A percentile compares a stretch with the other conserved stretches of the same genome.
These are phyloP conservation scores for Pseudogymnoascus destructans DNA, from an alignment of 2,329 filamentous ascomycete genomes.

Conservation along the genomic window DNA sequence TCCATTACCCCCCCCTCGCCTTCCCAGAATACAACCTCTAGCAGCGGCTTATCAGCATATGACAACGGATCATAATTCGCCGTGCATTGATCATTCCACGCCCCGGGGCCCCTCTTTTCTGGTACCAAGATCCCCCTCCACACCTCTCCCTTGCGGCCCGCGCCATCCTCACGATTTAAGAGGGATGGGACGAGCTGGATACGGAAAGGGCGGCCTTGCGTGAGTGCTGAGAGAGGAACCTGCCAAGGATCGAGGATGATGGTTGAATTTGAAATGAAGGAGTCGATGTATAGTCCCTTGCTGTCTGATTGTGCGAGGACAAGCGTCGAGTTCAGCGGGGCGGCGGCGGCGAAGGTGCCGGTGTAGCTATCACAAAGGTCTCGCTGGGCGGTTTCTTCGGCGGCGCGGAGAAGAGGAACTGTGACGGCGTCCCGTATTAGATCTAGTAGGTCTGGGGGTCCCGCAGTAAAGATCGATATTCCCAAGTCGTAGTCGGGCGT, in stretches of 20 bases:
- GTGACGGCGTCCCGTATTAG: neutral
- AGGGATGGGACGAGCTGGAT: constrained; percentile 9
- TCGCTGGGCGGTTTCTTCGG: neutral
- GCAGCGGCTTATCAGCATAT: neutral
- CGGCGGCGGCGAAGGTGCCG: neutral
- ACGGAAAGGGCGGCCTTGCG: neutral
- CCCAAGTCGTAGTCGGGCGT: constrained; percentile 33
- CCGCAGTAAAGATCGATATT: constrained; percentile 28
- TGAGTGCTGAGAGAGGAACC: neutral
- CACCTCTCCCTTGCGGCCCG: neutral
- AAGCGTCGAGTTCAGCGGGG: constrained; percentile 3
- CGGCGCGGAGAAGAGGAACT: neutral
- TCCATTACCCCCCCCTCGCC: neutral
- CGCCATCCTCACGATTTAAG: neutral
- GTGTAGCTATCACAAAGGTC: neutral
- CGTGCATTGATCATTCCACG: constrained; percentile 6
- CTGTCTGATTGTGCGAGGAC: neutral
- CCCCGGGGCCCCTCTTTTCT: neutral
- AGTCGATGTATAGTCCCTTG: constrained; percentile 1
- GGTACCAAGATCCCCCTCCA: constrained; percentile 7
- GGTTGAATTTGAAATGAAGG: constrained; percentile 10
- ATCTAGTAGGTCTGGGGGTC: neutral
- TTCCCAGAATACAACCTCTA: constrained; percentile 4
- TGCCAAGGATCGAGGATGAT: neutral
- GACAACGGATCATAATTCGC: neutral